phyloP scores from a whole-genome alignment of 2,329 filamentous ascomycete genomes.

The Cladophialophora bantiana region DNA sequence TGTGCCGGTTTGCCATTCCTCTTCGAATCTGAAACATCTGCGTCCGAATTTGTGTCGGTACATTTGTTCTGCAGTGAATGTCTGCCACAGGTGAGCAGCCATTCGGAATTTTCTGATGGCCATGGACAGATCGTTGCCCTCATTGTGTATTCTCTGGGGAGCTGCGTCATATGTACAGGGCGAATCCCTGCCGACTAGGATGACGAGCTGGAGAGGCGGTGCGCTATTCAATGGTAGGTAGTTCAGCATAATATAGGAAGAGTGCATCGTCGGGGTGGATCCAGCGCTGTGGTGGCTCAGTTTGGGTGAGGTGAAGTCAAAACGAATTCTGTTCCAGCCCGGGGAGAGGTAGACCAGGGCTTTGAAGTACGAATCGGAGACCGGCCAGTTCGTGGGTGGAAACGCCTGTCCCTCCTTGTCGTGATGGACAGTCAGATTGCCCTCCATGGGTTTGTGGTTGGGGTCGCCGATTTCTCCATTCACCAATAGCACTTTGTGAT shows the following conservation, averaged over 20 bases:
- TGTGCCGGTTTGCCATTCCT: constrained; percentile 89
- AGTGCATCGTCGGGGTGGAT: constrained; percentile 73
- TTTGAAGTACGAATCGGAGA: constrained; percentile 89
- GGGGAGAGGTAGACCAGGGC: constrained; percentile 87
- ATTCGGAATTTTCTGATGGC: constrained; percentile 92
- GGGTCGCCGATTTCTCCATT: constrained; percentile 82
- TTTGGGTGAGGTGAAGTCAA: constrained; percentile 88
- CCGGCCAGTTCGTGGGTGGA: constrained; percentile 83
- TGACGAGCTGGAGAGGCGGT: constrained; percentile 87
- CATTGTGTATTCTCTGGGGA: constrained; percentile 75
- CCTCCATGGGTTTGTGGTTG: constrained; percentile 72
- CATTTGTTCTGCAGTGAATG: constrained; percentile 97
- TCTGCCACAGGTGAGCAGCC: constrained; percentile 96
- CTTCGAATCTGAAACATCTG: constrained; percentile 87
- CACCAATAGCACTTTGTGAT: constrained; percentile 86
- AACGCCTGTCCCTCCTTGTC: constrained; percentile 76
- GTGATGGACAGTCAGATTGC: constrained; percentile 78
- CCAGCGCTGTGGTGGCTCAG: constrained; percentile 67
- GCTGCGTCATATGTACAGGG: constrained; percentile 82
- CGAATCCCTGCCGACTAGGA: constrained; percentile 87
- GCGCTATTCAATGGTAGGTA: constrained; percentile 80
- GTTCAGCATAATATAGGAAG: constrained; percentile 80
- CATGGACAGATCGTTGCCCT: constrained; percentile 80
- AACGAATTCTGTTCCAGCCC: constrained; percentile 83
- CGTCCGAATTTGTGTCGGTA: constrained; percentile 84